Conservation (phyloP, 2,329 filamentous ascomycete genomes). For the Pyricularia grisea region DNA sequence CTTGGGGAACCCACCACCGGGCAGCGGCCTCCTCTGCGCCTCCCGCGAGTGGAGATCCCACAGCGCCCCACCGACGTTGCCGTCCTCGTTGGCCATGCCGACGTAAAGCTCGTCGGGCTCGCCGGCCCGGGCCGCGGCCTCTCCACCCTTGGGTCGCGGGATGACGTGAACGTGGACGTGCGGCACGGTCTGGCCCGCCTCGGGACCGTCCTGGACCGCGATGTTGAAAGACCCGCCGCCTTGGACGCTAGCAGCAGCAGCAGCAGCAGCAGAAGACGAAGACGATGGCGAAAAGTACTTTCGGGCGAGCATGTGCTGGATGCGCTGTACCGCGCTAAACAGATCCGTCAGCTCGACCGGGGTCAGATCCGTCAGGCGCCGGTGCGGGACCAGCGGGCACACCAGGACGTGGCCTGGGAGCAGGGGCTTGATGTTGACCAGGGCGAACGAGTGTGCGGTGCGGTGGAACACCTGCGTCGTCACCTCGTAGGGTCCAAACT, state of each 20-base stretch:
- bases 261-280: background rate
- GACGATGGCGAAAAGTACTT: slow-evolving; percentile 35
- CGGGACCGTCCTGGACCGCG: slow-evolving; percentile 84
- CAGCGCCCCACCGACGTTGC: slow-evolving; percentile 67
- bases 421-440: slow-evolving; percentile 93
- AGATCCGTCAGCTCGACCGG: slow-evolving; percentile 67
- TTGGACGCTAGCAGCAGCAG: slow-evolving; percentile 15
- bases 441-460: slow-evolving; percentile 70
- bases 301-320: slow-evolving; percentile 64
- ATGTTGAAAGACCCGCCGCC: slow-evolving; percentile 80
- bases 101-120: slow-evolving; percentile 70
- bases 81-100: slow-evolving; percentile 73
- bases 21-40: slow-evolving; percentile 29
- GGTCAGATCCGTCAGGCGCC: slow-evolving; percentile 67
- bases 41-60: slow-evolving; percentile 34
- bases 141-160: slow-evolving; percentile 44
- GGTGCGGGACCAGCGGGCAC: slow-evolving; percentile 61
- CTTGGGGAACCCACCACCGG: slow-evolving; percentile 51
- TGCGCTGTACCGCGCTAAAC: slow-evolving; percentile 75
- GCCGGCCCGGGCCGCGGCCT: slow-evolving; percentile 23
- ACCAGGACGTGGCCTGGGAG: slow-evolving; percentile 89
- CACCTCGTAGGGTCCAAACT: slow-evolving; percentile 70
- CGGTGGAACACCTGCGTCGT: slow-evolving; percentile 82
- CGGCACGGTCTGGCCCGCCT: slow-evolving; percentile 86
- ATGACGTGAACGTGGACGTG: slow-evolving; percentile 94